phyloP scores from a whole-genome alignment of 2,329 filamentous ascomycete species.

The Plenodomus lindquistii region DNA sequence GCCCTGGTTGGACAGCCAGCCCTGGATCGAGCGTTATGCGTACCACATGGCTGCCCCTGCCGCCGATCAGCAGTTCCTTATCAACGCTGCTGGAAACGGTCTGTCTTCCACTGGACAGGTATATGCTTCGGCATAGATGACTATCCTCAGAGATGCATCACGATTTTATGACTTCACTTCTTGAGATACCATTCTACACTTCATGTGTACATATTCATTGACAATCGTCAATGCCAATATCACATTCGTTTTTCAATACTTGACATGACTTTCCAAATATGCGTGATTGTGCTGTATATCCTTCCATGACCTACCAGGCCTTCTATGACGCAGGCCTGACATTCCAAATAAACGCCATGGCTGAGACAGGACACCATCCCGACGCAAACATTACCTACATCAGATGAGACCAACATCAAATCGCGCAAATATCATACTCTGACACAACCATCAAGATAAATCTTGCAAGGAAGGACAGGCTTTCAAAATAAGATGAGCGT shows the following conservation, averaged over 20 bases:
- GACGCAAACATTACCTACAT: no score
- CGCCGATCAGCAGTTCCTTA: constrained; percentile 18
- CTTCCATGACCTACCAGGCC: no score
- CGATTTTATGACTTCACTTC: constrained; percentile 8
- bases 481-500: no score
- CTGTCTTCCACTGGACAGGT: constrained; percentile 24
- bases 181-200: background rate
- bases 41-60: constrained; percentile 33
- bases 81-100: constrained; percentile 21
- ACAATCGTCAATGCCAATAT: background rate
- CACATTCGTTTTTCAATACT: background rate
- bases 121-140: constrained; percentile 12
- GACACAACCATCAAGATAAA: no score
- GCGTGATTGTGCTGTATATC: background rate
- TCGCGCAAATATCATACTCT: no score
- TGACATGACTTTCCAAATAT: background rate
- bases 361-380: background rate
- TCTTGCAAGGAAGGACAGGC: no score
- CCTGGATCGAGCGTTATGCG: constrained; percentile 41
- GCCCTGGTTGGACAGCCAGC: constrained; percentile 39
- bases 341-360: background rate
- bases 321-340: no score
- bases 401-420: no score
- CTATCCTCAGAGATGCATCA: constrained; percentile 3
- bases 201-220: constrained; percentile 6